Percentiles rank a stretch among this genome's conserved stretches.
Evolutionary conservation across 2,329 filamentous ascomycete genomes (phyloP).

Genomic region (Paradendryphiella salina): DNA sequence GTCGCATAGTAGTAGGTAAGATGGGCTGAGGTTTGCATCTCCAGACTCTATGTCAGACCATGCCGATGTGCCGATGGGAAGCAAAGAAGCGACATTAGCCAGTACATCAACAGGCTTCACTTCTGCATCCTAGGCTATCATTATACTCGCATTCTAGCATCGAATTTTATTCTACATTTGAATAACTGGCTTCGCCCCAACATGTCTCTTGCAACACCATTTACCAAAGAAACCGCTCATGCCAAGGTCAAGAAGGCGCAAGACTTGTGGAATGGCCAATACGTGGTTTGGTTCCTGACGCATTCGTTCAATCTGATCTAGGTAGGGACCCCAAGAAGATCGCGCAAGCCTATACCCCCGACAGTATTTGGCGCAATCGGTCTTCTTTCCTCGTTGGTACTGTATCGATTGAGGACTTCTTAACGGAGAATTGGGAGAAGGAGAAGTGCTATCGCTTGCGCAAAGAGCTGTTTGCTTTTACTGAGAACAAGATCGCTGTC

Average conservation of each 20-base stretch:
- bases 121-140: neutral
- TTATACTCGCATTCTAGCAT: neutral
- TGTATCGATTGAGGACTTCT: constrained; percentile 67
- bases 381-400: constrained; percentile 69
- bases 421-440: constrained; percentile 72
- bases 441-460: constrained; percentile 74
- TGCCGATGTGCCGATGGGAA: constrained; percentile 14
- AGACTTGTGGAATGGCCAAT: constrained; percentile 80
- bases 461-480: constrained; percentile 82
- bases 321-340: constrained; percentile 65
- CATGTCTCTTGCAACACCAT: constrained; percentile 66
- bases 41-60: neutral
- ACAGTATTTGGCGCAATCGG: constrained; percentile 81
- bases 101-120: neutral
- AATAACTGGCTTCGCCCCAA: neutral
- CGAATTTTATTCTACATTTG: neutral
- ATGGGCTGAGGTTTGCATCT: neutral
- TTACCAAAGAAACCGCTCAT: constrained; percentile 70
- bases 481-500: constrained; percentile 76
- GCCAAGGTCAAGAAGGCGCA: constrained; percentile 84
- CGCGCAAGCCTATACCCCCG: constrained; percentile 72
- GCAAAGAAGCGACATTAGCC: neutral
- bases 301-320: constrained; percentile 7
- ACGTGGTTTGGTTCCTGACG: constrained; percentile 22
- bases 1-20: neutral